Base-by-base conservation (phyloP, 2,329 filamentous ascomycete species). In the Monilinia fructicola region DNA sequence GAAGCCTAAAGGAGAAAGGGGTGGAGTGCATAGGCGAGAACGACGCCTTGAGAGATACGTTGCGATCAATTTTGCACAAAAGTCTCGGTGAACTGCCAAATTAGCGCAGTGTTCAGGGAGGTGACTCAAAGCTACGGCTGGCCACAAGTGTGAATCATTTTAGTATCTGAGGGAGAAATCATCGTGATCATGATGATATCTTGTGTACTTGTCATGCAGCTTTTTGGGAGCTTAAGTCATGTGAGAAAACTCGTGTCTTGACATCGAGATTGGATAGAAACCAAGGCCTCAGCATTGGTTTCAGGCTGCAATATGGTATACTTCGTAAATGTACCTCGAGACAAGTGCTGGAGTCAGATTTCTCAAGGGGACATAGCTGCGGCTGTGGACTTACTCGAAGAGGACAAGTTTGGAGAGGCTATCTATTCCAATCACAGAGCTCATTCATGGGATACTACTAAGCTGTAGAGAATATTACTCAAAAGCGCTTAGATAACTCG, bases 131-230 rank as follows among this genome's bases (percentile, higher is more conserved):
- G 35, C 18, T 26, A 38, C n/a, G 54, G 18, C 14, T 44, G 9
- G 26, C 28, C 64, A 65, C 64, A 65, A 65, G 64, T 61, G 46
- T 61, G 55, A 54, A 53, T 60, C 54, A 61, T 65, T 35, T 12
- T 26, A 52, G 35, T 35, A 52, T 53, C 6, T 35, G 42, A 16
- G 11, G 23, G 23, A 21, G 18, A 23, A 52, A 53, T 60, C 61
- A 38, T 54, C 16, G 23, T 52, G 63, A 65, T 65, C 54, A 65
- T 60, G 31, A 59, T 54, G 21, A 4, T 50, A 16, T 44, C 10
- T 61, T 61, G 64, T 65, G 28, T 40, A 23, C 46, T 59, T 31
- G 26, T 54, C 21, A 2, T 28, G 21, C 35, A 18, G 3, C 38
- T 18, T 28, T 18, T 28, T 16, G 35, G 31, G 38, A 35, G 26